These are phyloP conservation scores for Pulicaria dysenterica DNA, from an alignment of 129 eudicot species.

Conservation along the genomic window DNA sequence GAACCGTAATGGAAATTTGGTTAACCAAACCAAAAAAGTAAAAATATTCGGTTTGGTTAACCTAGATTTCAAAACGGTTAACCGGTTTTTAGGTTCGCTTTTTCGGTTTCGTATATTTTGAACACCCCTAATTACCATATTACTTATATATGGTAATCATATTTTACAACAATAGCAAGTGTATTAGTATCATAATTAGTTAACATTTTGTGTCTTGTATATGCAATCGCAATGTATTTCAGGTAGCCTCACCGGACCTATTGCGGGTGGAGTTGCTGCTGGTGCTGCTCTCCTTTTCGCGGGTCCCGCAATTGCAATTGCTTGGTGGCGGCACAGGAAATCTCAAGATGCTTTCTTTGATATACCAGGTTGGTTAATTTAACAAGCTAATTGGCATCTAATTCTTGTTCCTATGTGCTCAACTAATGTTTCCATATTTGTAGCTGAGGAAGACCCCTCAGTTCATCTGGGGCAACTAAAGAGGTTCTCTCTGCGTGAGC, in stretches of 20 bases:
- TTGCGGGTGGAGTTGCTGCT: constrained; percentile 88
- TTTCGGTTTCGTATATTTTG: too few species aligned
- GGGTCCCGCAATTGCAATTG: constrained; percentile 77
- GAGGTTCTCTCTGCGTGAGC: constrained; percentile 70
- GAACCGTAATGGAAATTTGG: too few species aligned
- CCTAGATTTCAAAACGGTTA: too few species aligned
- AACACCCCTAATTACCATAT: too few species aligned
- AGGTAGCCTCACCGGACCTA: constrained; percentile 58
- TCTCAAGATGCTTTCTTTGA: constrained; percentile 84
- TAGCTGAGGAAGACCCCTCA: constrained; percentile 81
- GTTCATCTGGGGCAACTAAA: constrained; percentile 76
- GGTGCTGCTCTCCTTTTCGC: constrained; percentile 83
- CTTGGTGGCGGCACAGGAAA: constrained; percentile 63
- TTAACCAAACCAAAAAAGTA: too few species aligned
- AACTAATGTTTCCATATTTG: constrained; percentile 16
- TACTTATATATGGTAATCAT: too few species aligned
- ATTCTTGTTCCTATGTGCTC: constrained; percentile 1
- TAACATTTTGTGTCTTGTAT: neutral
- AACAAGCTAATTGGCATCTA: neutral
- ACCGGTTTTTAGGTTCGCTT: too few species aligned
- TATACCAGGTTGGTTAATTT: constrained; percentile 77
- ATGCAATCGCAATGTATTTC: constrained; percentile 31
- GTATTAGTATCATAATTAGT: neutral
- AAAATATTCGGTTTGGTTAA: too few species aligned
- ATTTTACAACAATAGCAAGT: too few species aligned